Conservation (phyloP, 352 stramenopile genomes). For the Globisporangium takayamanum region DNA sequence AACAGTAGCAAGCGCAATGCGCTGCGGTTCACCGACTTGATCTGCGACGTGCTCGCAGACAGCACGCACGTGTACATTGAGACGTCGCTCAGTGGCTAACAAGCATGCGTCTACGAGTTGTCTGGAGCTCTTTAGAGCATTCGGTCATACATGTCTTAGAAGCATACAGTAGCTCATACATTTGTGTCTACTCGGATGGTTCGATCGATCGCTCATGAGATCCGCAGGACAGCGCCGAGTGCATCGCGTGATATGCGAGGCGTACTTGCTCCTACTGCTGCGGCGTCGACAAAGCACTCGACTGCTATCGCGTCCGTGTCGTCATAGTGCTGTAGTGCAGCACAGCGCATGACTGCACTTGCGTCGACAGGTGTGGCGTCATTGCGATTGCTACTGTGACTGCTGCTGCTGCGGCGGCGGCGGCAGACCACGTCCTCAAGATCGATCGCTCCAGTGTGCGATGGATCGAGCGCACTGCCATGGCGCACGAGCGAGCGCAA, state of each 20-base stretch:
- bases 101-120: too few species aligned
- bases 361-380: constrained; percentile 8
- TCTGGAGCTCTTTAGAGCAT: not conserved
- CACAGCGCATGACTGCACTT: constrained; percentile 14
- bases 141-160: not conserved
- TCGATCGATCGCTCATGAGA: not conserved
- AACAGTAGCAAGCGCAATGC: constrained; percentile 25
- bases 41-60: constrained; percentile 60
- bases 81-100: constrained; percentile 29
- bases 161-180: not conserved
- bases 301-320: constrained; percentile 7
- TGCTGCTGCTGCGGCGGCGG: not conserved
- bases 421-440: constrained; percentile 11
- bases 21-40: constrained; percentile 43
- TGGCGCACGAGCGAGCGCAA: not conserved
- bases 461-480: constrained; percentile 13
- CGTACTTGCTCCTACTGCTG: not conserved
- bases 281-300: constrained; percentile 2
- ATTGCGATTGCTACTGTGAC: not conserved
- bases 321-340: constrained; percentile 23
- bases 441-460: constrained; percentile 10
- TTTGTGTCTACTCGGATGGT: not conserved
- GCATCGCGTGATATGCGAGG: constrained; percentile 4
- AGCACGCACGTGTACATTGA: constrained; percentile 63
- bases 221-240: constrained; percentile 9